These are phyloP conservation scores for Trichoderma koningii DNA, from an alignment of 2,329 filamentous ascomycete genomes.

Conservation along the genomic window DNA sequence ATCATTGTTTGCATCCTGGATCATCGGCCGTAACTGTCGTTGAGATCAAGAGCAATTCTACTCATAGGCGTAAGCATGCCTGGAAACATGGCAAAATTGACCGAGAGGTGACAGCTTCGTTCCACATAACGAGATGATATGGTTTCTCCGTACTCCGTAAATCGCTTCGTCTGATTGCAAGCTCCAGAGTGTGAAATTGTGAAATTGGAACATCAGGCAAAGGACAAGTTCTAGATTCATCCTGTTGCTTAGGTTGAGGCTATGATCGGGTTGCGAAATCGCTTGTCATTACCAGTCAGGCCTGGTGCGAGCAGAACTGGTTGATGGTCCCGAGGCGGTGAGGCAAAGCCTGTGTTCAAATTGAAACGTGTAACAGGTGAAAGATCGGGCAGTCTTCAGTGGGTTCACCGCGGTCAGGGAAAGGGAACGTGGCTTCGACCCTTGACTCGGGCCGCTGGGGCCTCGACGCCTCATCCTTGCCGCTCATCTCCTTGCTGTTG, in stretches of 20 bases:
- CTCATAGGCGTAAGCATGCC: background rate
- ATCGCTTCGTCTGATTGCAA: background rate
- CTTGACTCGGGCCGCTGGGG: conserved; percentile 11
- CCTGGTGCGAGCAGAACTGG: background rate
- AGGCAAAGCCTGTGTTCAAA: background rate
- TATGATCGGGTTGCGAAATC: background rate
- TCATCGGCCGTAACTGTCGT: background rate
- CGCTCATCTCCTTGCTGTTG: conserved; percentile 14
- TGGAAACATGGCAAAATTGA: background rate
- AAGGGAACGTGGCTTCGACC: conserved; percentile 4
- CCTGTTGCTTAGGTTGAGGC: background rate
- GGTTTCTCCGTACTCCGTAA: background rate
- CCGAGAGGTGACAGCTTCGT: background rate
- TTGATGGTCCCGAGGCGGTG: background rate
- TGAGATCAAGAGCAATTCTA: background rate
- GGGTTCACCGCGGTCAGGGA: conserved; percentile 15
- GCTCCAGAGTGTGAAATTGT: background rate
- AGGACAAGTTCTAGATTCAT: background rate
- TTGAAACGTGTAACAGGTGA: conserved; percentile 16
- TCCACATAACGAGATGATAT: background rate
- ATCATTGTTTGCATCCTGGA: background rate
- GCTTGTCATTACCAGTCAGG: no score
- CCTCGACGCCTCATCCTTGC: conserved; percentile 16
- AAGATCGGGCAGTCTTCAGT: conserved; percentile 9
- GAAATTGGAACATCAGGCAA: background rate